Evolutionary conservation across 1,139 yeast genomes (phyloP).

Genomic region (Candida neerlandica): DNA sequence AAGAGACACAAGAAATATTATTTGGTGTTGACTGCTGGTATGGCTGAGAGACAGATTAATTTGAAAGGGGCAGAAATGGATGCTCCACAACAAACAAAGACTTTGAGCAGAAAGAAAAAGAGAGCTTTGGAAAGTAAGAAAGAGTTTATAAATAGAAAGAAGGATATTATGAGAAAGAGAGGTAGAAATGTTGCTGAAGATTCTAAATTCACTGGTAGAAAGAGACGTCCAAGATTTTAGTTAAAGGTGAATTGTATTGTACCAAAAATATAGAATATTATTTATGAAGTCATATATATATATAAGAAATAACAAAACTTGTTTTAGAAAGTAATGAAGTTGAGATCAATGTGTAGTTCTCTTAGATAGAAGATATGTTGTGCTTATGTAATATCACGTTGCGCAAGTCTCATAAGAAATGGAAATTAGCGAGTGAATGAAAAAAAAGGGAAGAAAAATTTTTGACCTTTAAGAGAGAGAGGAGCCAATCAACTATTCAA

Average conservation of each 20-base stretch:
- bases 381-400: constrained; percentile 3
- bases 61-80: constrained; percentile 81
- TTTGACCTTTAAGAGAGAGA: neutral
- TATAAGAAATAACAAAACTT: neutral
- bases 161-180: constrained; percentile 88
- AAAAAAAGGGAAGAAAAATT: neutral
- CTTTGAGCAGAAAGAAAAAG: constrained; percentile 48
- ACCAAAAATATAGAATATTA: neutral
- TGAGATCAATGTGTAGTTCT: too few relatives aligned
- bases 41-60: constrained; percentile 67
- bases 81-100: constrained; percentile 47
- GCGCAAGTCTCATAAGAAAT: neutral
- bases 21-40: constrained; percentile 87
- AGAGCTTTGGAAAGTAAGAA: constrained; percentile 72
- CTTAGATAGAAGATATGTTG: too few relatives aligned
- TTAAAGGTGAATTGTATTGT: neutral
- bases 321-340: neutral
- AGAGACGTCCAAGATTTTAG: constrained; percentile 82
- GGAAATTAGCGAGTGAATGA: too few relatives aligned
- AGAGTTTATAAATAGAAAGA: constrained; percentile 86
- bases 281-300: neutral
- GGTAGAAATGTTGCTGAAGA: constrained; percentile 90
- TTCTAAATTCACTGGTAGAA: constrained; percentile 91
- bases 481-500: neutral
- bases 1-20: constrained; percentile 90